Evolutionary conservation across 1,284 basidiomycete genomes (phyloP), one percentile per base, ranked within the genome.

Genomic region (Sutorius eximius): DNA sequence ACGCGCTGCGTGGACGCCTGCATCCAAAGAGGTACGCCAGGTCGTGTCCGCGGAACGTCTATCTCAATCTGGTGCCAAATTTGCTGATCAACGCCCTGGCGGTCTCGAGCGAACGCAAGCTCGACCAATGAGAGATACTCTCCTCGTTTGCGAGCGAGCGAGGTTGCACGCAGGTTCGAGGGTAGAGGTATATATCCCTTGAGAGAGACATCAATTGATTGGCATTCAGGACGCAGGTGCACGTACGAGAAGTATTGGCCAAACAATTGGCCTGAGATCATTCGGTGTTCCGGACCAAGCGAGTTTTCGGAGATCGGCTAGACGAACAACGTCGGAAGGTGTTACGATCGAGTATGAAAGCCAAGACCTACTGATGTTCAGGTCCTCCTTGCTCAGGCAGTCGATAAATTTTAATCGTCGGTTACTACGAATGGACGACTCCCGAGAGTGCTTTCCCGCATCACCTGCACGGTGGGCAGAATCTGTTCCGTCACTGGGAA

Each of bases 1-100:
- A 93, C 93, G 60, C 93, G 79, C 70, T 97, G 95, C 2, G 95
- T 94, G 22, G 84, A 82, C 16, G 78, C 82, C 63, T 93, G 86
- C 82, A 92, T 90, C 95, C 95, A 98, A 27, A 98, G 73, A 33
- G 77, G 80, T 10, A 95, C 86, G n/a, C 95, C 94, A 16, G 95
- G 94, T 53, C 95, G 77, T 34, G 95, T 98, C 44, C 95, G 80
- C 9, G 95, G 95, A 8, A 97, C 95, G 66, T 98, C 95, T 58
- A 97, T 98, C 68, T 94, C 92, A 65, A 98, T 98, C 71, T 98
- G 95, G 74, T 98, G 95, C 95, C 95, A 98, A 69, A 98, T 95
- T 74, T 91, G 89, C 66, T 94, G 92, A 72, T 98, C 95, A 18
- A 95, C 79, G 0, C 87, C 85, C 48, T 88, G 86, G 24, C 84